Conservation (phyloP, 768 basidiomycete genomes). For the Termitomyces sp. region DNA sequence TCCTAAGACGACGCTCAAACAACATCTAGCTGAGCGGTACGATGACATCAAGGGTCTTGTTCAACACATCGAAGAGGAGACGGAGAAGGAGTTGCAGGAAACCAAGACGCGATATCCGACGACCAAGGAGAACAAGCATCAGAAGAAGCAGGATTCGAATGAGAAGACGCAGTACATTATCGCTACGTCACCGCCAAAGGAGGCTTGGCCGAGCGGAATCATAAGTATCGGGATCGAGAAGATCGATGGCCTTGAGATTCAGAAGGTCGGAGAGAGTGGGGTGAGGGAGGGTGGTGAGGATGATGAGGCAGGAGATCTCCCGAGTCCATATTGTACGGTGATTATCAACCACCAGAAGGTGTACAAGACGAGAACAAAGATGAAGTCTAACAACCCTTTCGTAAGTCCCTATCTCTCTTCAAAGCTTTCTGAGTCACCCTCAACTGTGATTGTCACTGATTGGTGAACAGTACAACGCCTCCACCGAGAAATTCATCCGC, state of each 20-base stretch:
- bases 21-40: constrained; percentile 27
- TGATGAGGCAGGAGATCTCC: constrained; percentile 57
- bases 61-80: constrained; percentile 29
- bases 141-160: constrained; percentile 33
- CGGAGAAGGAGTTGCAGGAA: constrained; percentile 50
- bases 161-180: constrained; percentile 38
- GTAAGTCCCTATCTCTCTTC: constrained; percentile 23
- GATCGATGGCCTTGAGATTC: constrained; percentile 59
- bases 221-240: constrained; percentile 63
- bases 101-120: constrained; percentile 20
- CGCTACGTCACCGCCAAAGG: constrained; percentile 47
- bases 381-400: constrained; percentile 42
- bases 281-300: constrained; percentile 51
- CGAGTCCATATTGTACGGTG: constrained; percentile 57
- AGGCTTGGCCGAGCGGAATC: constrained; percentile 64
- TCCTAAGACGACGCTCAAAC: constrained; percentile 40
- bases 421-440: neutral
- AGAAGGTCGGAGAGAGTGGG: constrained; percentile 50
- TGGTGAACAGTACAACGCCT: constrained; percentile 47
- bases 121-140: constrained; percentile 29
- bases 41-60: constrained; percentile 24
- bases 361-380: constrained; percentile 43
- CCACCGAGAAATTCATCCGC: constrained; percentile 66
- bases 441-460: neutral
- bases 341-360: constrained; percentile 41